A percentile compares a stretch with the other conserved stretches of the same genome.
phyloP scores from a whole-genome alignment of 306 rosid species.

The Cicer arietinum region DNA sequence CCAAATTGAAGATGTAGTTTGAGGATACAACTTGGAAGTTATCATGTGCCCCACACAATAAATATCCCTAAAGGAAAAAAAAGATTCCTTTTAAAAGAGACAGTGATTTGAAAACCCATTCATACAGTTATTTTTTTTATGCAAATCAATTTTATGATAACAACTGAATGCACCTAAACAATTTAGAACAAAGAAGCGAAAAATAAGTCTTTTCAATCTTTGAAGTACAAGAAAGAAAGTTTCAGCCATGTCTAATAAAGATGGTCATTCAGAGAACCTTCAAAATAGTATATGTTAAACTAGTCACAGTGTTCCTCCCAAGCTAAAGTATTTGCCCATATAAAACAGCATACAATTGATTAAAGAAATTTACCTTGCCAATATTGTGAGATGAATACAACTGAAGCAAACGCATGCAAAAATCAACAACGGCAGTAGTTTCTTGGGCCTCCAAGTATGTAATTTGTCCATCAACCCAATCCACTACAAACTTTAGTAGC shows the following conservation, averaged over 20 bases:
- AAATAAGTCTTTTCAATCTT: conserved; percentile 17
- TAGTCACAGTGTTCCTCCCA: conserved; percentile 17
- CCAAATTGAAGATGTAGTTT: conserved; percentile 29
- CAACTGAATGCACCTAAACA: conserved; percentile 27
- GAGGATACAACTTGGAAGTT: conserved; percentile 9
- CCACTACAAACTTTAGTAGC: conserved; percentile 90
- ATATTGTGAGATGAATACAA: conserved; percentile 90
- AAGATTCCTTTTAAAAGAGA: neutral
- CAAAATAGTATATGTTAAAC: conserved; percentile 24
- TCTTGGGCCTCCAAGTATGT: conserved; percentile 81
- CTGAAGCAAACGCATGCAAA: conserved; percentile 92
- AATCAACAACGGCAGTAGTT: conserved; percentile 74
- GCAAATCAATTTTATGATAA: conserved; percentile 31
- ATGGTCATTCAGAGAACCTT: conserved; percentile 26
- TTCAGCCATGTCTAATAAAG: conserved; percentile 3
- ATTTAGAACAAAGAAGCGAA: conserved; percentile 14
- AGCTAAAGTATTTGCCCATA: conserved; percentile 8
- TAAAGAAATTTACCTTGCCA: conserved; percentile 75
- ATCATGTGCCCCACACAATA: neutral
- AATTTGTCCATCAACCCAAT: conserved; percentile 97
- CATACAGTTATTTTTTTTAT: neutral
- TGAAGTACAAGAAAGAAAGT: conserved; percentile 25
- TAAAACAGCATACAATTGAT: conserved; percentile 16
- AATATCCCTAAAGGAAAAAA: neutral
- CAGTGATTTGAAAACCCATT: neutral